Conservation (phyloP, 495 filamentous ascomycete genomes). For the Cryomyces antarcticus region DNA sequence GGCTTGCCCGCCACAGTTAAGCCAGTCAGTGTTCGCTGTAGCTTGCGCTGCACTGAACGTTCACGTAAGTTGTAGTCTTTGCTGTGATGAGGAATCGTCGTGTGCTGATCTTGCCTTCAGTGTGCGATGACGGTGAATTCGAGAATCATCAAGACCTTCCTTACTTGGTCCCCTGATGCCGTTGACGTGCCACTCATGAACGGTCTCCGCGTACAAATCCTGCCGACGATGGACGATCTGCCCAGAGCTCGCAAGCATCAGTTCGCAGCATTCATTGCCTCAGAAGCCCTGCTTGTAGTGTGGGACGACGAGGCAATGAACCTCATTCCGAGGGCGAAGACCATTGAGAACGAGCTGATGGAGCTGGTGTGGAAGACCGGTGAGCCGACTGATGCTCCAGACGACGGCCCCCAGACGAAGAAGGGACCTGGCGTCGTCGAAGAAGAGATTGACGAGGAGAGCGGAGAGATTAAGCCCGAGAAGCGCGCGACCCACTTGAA, state of each 20-base stretch:
- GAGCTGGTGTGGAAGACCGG: constrained; percentile 47
- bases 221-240: constrained; percentile 48
- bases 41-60: constrained; percentile 49
- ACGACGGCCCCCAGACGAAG: constrained; percentile 26
- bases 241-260: constrained; percentile 48
- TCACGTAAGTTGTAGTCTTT: constrained; percentile 14
- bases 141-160: constrained; percentile 51
- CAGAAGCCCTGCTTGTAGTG: constrained; percentile 43
- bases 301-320: constrained; percentile 62
- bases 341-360: constrained; percentile 55
- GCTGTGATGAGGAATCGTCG: not conserved
- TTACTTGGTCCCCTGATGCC: constrained; percentile 48
- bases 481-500: constrained; percentile 41
- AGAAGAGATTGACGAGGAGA: constrained; percentile 49
- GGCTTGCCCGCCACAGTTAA: constrained; percentile 42
- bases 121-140: constrained; percentile 67
- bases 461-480: constrained; percentile 40
- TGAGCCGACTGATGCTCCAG: constrained; percentile 13
- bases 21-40: constrained; percentile 32
- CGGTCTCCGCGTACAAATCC: constrained; percentile 51
- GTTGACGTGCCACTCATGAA: constrained; percentile 57
- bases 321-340: constrained; percentile 40
- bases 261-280: constrained; percentile 56
- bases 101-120: constrained; percentile 16
- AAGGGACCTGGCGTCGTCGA: constrained; percentile 22